Conservation (phyloP, 805 yeast species). For the Ogataea pignaliae region DNA sequence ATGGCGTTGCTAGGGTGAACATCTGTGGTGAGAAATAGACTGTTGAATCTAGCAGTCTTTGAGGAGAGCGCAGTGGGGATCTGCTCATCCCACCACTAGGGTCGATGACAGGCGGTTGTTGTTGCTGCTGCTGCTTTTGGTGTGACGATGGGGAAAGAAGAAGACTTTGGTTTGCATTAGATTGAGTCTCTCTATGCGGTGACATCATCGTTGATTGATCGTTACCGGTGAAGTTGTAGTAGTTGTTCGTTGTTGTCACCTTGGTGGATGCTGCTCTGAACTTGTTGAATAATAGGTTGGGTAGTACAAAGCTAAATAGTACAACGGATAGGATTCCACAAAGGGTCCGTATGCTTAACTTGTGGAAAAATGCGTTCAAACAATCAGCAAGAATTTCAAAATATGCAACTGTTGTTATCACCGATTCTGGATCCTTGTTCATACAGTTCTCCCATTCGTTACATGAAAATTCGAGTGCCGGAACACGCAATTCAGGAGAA, state of each 20-base stretch:
- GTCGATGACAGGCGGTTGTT: not conserved
- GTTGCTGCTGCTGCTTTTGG: not conserved
- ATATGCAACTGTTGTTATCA: slow-evolving; percentile 29
- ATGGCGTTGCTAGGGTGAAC: slow-evolving; percentile 2
- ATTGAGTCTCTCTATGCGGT: slow-evolving; percentile 4
- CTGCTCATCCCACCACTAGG: not conserved
- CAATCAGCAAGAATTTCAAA: slow-evolving; percentile 32
- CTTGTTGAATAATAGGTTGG: slow-evolving; percentile 25
- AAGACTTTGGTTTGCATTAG: slow-evolving; percentile 3
- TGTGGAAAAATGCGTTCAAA: slow-evolving; percentile 30
- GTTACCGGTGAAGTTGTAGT: slow-evolving; percentile 16
- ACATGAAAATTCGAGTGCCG: slow-evolving; percentile 70
- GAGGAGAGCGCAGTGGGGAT: slow-evolving; percentile 8
- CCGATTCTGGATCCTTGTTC: slow-evolving; percentile 64
- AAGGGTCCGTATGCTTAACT: slow-evolving; percentile 23
- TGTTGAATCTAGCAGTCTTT: slow-evolving; percentile 14
- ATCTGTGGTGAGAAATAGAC: slow-evolving; percentile 21
- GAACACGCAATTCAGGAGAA: slow-evolving; percentile 57
- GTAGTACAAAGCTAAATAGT: slow-evolving; percentile 19
- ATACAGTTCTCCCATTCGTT: slow-evolving; percentile 76
- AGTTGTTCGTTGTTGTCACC: slow-evolving; percentile 22
- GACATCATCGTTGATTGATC: slow-evolving; percentile 12
- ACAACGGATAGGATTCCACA: slow-evolving; percentile 15
- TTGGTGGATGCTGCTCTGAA: slow-evolving; percentile 17
- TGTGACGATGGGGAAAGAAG: not conserved